Conservation (phyloP, 2,329 filamentous ascomycete species). For the Acrodontium crateriforme region DNA sequence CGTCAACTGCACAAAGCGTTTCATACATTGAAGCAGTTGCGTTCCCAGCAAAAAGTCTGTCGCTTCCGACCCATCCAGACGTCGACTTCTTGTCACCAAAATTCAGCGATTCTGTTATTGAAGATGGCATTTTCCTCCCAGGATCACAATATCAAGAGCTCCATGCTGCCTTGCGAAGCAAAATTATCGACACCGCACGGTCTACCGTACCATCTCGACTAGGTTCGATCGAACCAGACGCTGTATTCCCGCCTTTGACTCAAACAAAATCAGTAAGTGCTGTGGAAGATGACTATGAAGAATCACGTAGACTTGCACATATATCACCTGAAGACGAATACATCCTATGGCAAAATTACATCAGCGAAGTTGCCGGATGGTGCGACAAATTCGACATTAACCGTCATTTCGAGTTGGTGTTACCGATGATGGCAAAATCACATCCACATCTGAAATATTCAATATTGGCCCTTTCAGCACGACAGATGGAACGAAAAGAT, state of each 20-base stretch:
- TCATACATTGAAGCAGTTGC: too few relatives aligned
- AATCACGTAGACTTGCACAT: slow-evolving; percentile 14
- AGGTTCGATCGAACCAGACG: slow-evolving; percentile 12
- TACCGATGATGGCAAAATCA: slow-evolving; percentile 36
- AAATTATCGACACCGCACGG: slow-evolving; percentile 19
- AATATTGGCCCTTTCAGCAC: slow-evolving; percentile 40
- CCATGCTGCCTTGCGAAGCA: slow-evolving; percentile 17
- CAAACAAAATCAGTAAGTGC: slow-evolving; percentile 3
- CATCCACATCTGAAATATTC: slow-evolving; percentile 35
- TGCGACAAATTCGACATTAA: slow-evolving; percentile 44
- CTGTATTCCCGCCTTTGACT: slow-evolving; percentile 1
- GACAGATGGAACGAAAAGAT: slow-evolving; percentile 39
- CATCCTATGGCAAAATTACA: slow-evolving; percentile 29
- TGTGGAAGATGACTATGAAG: slow-evolving; percentile 8
- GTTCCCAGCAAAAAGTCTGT: too few relatives aligned
- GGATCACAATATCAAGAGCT: slow-evolving; percentile 20
- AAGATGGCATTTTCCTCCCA: slow-evolving; percentile 21
- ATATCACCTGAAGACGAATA: slow-evolving; percentile 18
- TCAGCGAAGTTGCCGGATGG: slow-evolving; percentile 41
- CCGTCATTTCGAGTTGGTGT: slow-evolving; percentile 38
- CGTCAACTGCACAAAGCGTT: too few relatives aligned
- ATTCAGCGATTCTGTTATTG: slow-evolving; percentile 15
- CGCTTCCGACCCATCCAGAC: too few relatives aligned
- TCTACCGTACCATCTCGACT: slow-evolving; percentile 16
- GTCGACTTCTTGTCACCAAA: slow-evolving; percentile 12